These are phyloP conservation scores for Ormosia emarginata DNA, from an alignment of 306 rosid species.

Conservation along the genomic window DNA sequence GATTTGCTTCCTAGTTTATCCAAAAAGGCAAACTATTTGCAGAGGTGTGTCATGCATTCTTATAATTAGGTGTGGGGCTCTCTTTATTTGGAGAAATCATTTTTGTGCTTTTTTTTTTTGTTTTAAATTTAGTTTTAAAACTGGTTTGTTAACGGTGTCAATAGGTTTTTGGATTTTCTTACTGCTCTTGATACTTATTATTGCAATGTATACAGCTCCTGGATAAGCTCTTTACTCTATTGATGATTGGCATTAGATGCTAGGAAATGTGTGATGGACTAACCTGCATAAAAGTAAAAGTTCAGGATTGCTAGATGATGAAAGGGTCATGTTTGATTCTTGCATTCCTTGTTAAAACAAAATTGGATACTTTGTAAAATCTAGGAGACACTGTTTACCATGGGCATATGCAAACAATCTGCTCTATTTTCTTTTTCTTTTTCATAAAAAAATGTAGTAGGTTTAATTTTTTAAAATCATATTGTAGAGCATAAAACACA, in stretches of 20 bases:
- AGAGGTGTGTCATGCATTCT: not conserved
- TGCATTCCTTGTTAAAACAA: not conserved
- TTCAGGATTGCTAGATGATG: not conserved
- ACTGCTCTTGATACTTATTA: not conserved
- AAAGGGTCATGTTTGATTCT: not conserved
- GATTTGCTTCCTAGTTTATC: not conserved
- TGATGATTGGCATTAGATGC: not conserved
- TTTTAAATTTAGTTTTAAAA: too few relatives aligned
- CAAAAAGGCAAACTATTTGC: too few relatives aligned
- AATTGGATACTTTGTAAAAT: not conserved
- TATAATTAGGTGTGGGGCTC: not conserved
- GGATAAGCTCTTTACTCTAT: not conserved
- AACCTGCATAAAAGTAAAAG: not conserved
- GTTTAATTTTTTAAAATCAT: too few relatives aligned
- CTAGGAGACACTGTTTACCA: too few relatives aligned
- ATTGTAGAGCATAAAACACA: not conserved
- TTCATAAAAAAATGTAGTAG: too few relatives aligned
- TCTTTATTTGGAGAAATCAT: not conserved
- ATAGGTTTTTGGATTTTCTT: not conserved
- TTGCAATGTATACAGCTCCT: not conserved
- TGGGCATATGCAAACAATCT: too few relatives aligned
- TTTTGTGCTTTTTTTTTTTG: too few relatives aligned
- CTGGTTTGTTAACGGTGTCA: not conserved
- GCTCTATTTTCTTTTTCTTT: too few relatives aligned
- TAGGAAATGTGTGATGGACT: not conserved